Evolutionary conservation across 192 early-diverging fungal species (phyloP).

Genomic region (Haplosporangium gracile): DNA sequence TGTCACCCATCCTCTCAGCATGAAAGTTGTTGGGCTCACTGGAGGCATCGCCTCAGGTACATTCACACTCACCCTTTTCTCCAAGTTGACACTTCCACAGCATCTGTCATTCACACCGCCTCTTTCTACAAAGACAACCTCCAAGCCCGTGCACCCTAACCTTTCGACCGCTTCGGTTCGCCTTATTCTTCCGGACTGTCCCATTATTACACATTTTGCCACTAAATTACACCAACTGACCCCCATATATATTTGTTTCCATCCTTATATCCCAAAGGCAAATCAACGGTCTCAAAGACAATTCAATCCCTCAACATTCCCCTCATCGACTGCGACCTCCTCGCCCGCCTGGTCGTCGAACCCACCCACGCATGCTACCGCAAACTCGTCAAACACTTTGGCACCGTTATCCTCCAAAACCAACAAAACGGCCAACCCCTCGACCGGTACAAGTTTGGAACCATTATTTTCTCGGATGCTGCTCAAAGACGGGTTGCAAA

Average conservation of each 20-base stretch:
- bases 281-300: slow-evolving; percentile 85
- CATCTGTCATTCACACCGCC: too few species aligned
- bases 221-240: not conserved
- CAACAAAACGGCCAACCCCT: slow-evolving; percentile 63
- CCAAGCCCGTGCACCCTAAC: not conserved
- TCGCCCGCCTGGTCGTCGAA: slow-evolving; percentile 89
- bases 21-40: slow-evolving; percentile 94
- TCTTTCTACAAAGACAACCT: not conserved
- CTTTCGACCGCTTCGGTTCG: not conserved
- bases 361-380: slow-evolving; percentile 81
- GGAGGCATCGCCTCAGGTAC: slow-evolving; percentile 93
- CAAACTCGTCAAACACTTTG: slow-evolving; percentile 83
- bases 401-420: slow-evolving; percentile 68
- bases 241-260: not conserved
- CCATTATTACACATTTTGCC: not conserved
- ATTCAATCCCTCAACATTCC: slow-evolving; percentile 71
- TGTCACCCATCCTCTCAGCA: slow-evolving; percentile 37
- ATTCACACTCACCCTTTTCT: not conserved
- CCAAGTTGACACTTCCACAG: too few species aligned
- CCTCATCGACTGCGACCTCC: slow-evolving; percentile 91
- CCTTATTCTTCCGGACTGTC: not conserved
- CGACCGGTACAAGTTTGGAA: slow-evolving; percentile 83
- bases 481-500: slow-evolving; percentile 83
- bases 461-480: slow-evolving; percentile 83
- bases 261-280: slow-evolving; percentile 63